Evolutionary conservation across 2,329 filamentous ascomycete species (phyloP).

Genomic region (Thelonectria discophora): DNA sequence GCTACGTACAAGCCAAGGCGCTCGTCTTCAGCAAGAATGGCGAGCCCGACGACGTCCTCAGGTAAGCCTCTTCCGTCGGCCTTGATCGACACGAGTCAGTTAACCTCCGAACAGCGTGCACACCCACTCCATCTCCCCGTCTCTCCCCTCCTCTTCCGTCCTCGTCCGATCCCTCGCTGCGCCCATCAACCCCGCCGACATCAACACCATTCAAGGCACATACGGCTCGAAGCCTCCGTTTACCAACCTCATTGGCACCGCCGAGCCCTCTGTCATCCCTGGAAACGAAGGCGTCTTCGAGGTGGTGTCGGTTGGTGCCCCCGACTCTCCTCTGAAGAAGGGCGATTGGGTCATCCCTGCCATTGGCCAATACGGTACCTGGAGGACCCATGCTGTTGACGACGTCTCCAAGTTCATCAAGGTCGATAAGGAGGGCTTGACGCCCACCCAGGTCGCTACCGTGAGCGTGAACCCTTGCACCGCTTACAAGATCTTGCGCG

Average conservation of each 20-base stretch:
- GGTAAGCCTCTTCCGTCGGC: constrained; percentile 51
- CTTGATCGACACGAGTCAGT: neutral
- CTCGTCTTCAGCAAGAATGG: constrained; percentile 79
- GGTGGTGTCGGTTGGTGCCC: constrained; percentile 74
- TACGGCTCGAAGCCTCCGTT: constrained; percentile 89
- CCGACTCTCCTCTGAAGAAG: constrained; percentile 62
- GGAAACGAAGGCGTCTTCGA: constrained; percentile 96
- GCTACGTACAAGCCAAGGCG: constrained; percentile 86
- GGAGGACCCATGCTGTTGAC: constrained; percentile 89
- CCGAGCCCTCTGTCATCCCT: constrained; percentile 77
- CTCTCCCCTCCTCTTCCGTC: constrained; percentile 69
- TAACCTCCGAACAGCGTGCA: constrained; percentile 62
- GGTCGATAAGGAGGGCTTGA: constrained; percentile 76
- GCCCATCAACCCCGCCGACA: constrained; percentile 95
- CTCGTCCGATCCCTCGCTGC: constrained; percentile 89
- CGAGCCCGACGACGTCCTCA: constrained; percentile 76
- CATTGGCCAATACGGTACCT: constrained; percentile 85
- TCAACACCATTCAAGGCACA: constrained; percentile 97
- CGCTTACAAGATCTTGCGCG: constrained; percentile 90
- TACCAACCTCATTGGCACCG: constrained; percentile 77
- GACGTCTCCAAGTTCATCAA: constrained; percentile 66
- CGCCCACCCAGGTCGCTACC: constrained; percentile 81
- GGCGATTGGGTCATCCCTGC: constrained; percentile 97
- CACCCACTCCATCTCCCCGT: constrained; percentile 79
- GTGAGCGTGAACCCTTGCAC: constrained; percentile 94